These are phyloP conservation scores for Scytalidium lignicola DNA, from an alignment of 2,329 filamentous ascomycete genomes.

Conservation along the genomic window DNA sequence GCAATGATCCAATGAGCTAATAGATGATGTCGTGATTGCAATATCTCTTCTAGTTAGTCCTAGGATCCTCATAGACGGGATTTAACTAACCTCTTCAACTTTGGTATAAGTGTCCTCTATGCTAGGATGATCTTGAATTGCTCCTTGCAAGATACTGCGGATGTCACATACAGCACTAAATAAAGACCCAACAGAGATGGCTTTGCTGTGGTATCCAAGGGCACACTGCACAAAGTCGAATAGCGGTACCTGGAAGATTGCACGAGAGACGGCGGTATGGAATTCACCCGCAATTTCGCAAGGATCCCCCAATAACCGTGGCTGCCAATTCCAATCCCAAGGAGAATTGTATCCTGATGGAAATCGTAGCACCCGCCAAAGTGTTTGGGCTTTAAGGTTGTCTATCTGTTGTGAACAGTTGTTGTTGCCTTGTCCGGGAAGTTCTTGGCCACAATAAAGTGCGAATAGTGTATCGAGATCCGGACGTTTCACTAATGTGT, in stretches of 20 bases:
- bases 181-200: constrained; percentile 6
- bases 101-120: constrained; percentile 7
- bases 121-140: constrained; percentile 6
- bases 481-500: constrained; percentile 1
- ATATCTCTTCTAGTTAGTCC: constrained; percentile 8
- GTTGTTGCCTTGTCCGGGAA: neutral
- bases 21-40: constrained; percentile 7
- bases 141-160: constrained; percentile 8
- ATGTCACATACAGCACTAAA: constrained; percentile 10
- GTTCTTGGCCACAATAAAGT: neutral
- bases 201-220: constrained; percentile 12
- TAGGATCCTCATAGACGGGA: constrained; percentile 1
- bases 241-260: constrained; percentile 10
- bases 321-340: constrained; percentile 13
- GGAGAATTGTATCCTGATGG: constrained; percentile 6
- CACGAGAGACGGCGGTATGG: constrained; percentile 10
- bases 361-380: constrained; percentile 9
- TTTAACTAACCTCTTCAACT: constrained; percentile 11
- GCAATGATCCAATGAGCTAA: constrained; percentile 13
- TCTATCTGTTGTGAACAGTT: neutral
- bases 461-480: constrained; percentile 7
- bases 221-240: constrained; percentile 14
- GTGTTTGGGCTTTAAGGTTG: constrained; percentile 11
- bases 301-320: constrained; percentile 6
- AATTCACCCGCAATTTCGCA: constrained; percentile 12